phyloP scores from a whole-genome alignment of 2,329 filamentous ascomycete genomes.

The Didymellaceae sp. region DNA sequence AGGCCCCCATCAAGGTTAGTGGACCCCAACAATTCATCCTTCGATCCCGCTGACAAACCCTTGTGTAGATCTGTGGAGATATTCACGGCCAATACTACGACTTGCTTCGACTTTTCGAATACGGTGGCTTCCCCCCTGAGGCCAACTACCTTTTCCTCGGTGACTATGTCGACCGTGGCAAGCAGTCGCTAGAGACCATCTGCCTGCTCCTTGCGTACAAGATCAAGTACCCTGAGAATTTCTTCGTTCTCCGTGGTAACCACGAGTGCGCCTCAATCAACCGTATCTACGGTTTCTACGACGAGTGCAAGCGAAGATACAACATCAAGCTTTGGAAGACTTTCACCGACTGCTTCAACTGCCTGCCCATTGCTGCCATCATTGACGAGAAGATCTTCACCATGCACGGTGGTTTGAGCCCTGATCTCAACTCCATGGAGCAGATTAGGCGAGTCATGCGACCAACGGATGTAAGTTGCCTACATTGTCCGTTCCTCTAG shows the following conservation, averaged over 20 bases:
- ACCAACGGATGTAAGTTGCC: constrained; percentile 86
- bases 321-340: constrained; percentile 99
- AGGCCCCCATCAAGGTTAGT: constrained; percentile 97
- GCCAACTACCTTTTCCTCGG: constrained; percentile 99
- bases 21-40: not conserved
- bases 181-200: constrained; percentile 98
- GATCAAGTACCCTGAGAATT: constrained; percentile 99
- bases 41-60: constrained; percentile 21
- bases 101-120: constrained; percentile 94
- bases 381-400: constrained; percentile 99
- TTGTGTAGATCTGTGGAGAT: constrained; percentile 89
- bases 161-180: constrained; percentile 98
- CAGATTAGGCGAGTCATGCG: constrained; percentile 99
- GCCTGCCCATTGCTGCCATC: constrained; percentile 95
- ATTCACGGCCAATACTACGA: constrained; percentile 99
- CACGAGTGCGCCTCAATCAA: constrained; percentile 99
- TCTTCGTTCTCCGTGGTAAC: constrained; percentile 98
- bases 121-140: constrained; percentile 96
- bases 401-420: constrained; percentile 97
- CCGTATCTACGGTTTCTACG: constrained; percentile 99
- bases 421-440: constrained; percentile 99
- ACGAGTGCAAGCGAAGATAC: constrained; percentile 98
- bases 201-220: constrained; percentile 97
- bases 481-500: not conserved
- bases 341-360: constrained; percentile 99